Evolutionary conservation across 257 asterid species (phyloP), one percentile per base, ranked within the genome.

Genomic region (Avicennia marina): DNA sequence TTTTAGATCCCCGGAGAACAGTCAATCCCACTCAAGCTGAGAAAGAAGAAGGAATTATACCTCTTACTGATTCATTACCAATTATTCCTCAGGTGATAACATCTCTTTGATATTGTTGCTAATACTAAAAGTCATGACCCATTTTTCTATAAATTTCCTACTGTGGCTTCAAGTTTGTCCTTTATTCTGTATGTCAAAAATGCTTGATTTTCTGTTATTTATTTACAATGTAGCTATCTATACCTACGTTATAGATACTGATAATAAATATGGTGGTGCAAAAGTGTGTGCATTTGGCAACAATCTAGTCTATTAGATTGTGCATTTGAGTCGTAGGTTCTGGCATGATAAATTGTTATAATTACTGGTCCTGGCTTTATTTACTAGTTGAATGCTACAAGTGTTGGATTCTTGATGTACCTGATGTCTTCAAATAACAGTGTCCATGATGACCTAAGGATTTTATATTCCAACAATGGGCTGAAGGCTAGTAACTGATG

Each of bases 21-120:
- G 60, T 84, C 58, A 93, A 93, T 72, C 99, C 99, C 54, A 70
- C 89, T 24, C 89, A 77, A 67, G 96, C 96, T 46, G 99, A 93
- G 81, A 93, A 93, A 72, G 99, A 93, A 90, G 99, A 93, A 78
- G 99, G 99, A 65, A 77, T 93, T 25, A 82, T 93, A 60, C 99
- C 99, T 47, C 96, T 93, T 63, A 80, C 97, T 44, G 99, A 93
- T 65, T 81, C 96, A 33, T 74, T 93, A 66, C 97, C 99, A 36
- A 82, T 93, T 60, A 86, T 84, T 74, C 95, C 99, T 24, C 97
- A 89, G 96, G 99, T 93, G 56, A 59, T 43, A 11, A 44, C 53
- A 54, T 51, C 62, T 62, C 16, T 7, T 60, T 18, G 9, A 42
- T 4, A 47, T 63, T 46, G 44, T 26, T 47, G 52, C 56, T 46